Conservation (phyloP, 371 early-diverging fungal genomes). For the Parasitella parasitica region DNA sequence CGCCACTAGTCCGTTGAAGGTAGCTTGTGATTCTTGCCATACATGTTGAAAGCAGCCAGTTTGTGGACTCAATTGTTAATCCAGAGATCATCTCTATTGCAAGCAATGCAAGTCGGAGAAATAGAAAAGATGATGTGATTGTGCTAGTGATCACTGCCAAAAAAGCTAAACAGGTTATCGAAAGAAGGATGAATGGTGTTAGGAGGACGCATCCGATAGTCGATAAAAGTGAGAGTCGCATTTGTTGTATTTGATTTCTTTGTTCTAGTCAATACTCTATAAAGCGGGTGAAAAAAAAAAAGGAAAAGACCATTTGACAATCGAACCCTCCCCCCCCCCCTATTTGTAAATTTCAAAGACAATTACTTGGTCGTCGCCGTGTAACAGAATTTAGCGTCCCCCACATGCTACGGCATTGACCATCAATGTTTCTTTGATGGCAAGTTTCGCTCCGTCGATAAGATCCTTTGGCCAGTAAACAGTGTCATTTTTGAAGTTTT, state of each 20-base stretch:
- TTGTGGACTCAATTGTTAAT: slow-evolving; percentile 27
- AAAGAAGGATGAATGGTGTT: slow-evolving; percentile 20
- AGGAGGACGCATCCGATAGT: slow-evolving; percentile 14
- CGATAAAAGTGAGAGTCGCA: slow-evolving; percentile 3
- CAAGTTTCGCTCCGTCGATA: no score
- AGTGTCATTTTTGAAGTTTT: no score
- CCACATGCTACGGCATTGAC: background rate
- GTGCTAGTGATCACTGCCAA: slow-evolving; percentile 27
- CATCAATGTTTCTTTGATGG: background rate
- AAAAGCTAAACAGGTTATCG: slow-evolving; percentile 7
- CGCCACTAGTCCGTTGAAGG: background rate
- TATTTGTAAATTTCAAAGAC: background rate
- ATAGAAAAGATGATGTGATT: slow-evolving; percentile 29
- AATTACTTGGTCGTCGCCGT: no score
- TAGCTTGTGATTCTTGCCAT: slow-evolving; percentile 1
- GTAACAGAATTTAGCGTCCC: background rate
- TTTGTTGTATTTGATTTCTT: background rate
- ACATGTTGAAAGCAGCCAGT: slow-evolving; percentile 23
- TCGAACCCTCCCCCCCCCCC: no score
- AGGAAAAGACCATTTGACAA: no score
- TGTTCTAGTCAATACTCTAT: background rate
- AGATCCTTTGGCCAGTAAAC: no score
- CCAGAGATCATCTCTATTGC: slow-evolving; percentile 27
- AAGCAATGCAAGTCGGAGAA: slow-evolving; percentile 23
- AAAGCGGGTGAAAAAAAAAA: background rate